Evolutionary conservation across 139 green algal genomes (phyloP), one percentile per base, ranked within the genome.

Genomic region (Chlamydomonas sp.): DNA sequence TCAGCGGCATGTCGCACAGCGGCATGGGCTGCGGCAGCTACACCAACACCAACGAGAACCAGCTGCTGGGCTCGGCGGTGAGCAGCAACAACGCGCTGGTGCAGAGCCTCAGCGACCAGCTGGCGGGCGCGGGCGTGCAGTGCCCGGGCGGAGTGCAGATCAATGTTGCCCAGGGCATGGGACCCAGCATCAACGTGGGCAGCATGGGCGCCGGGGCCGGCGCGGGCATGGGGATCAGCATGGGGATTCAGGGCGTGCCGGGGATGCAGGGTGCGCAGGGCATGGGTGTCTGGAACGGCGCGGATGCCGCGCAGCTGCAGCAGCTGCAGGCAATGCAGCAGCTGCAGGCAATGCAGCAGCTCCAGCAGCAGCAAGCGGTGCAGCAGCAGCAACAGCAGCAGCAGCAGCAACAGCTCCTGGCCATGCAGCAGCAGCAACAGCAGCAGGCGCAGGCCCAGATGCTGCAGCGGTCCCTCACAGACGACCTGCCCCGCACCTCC

Each of bases 391-490:
- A 59, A 16, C 67, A 76, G 18, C 73, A 63, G 49, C 74, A 78
- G 6, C 74, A 78, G 74, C 74, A 78, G 1, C 31, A 31, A 3
- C 67, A 73, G 67, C 67, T 73, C 67, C 69, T 60, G 20, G 80
- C 57, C 3, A 14, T 59, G 59, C 80, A 86, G 82, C 83, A 80
- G 7, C 82, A 87, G 12, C 82, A 87, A 5, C 68, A 79, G 12
- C 82, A 87, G 72, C 49, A 64, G 57, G 20, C 64, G 9, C 83
- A 88, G 49, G 1, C 68, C 57, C 5, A 31, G 10, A 6, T 57
- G 31, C 73, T 87, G 72, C 83, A 87, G 62, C 83, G 71, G 10
- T 87, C 83, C 9, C 49, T 57, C 58, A 80, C 83, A 1, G 83
- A 80, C 9, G 83, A 87, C 10, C 74, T 87, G 72, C 72, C 73